Evolutionary conservation across 768 basidiomycete species (phyloP).

Genomic region (Phlebiopsis flavidoalba): DNA sequence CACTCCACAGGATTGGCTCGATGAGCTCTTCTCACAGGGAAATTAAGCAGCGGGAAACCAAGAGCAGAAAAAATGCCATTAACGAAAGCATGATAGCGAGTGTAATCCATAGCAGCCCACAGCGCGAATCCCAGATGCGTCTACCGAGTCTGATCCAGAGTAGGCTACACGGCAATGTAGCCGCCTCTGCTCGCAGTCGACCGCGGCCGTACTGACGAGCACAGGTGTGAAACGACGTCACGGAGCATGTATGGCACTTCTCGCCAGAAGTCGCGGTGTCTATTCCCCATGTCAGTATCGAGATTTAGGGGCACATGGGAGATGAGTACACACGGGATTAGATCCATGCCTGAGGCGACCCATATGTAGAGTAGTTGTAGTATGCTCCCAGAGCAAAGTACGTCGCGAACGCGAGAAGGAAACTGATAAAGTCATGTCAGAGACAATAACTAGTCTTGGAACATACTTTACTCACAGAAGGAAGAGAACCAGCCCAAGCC

Average conservation of each 20-base stretch:
- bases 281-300: conserved; percentile 22
- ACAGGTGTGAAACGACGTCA: conserved; percentile 74
- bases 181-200: conserved; percentile 61
- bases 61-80: background rate
- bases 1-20: background rate
- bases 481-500: conserved; percentile 90
- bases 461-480: conserved; percentile 50
- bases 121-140: background rate
- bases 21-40: background rate
- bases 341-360: conserved; percentile 75
- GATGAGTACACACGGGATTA: conserved; percentile 67
- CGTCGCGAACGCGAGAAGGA: conserved; percentile 56
- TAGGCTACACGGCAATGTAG: conserved; percentile 57
- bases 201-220: conserved; percentile 65
- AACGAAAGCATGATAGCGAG: background rate
- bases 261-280: conserved; percentile 87
- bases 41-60: background rate
- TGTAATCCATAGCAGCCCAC: background rate
- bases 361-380: conserved; percentile 85
- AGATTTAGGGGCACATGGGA: background rate
- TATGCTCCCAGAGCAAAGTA: conserved; percentile 82
- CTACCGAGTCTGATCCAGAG: background rate
- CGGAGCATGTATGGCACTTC: conserved; percentile 84
- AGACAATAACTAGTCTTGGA: conserved; percentile 24
- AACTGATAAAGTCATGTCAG: conserved; percentile 28